Evolutionary conservation across 164 flowering plant genomes (phyloP).

Genomic region (Macadamia tetraphylla): DNA sequence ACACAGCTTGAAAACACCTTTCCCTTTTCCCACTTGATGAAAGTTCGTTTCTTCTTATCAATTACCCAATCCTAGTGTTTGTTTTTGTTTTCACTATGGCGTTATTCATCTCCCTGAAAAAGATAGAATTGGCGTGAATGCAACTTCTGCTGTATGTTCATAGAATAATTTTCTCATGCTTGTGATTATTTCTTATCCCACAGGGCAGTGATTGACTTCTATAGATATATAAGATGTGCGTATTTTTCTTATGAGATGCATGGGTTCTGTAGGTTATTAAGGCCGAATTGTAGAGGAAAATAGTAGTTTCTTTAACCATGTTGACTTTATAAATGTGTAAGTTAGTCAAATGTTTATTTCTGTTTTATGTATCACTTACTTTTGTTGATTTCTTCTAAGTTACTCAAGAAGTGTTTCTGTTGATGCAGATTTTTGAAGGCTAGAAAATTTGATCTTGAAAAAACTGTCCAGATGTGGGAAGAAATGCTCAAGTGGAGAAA

Average conservation of each 20-base stretch:
- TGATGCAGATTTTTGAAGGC: constrained; percentile 70
- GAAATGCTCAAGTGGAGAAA: constrained; percentile 87
- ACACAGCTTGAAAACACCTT: too few species aligned
- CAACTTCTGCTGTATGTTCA: too few species aligned
- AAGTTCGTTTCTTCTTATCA: too few species aligned
- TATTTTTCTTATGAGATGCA: too few species aligned
- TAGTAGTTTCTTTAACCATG: not conserved
- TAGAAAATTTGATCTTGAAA: constrained; percentile 73
- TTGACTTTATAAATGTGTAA: not conserved
- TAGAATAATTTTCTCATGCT: not conserved
- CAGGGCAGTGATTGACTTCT: too few species aligned
- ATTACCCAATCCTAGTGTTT: too few species aligned
- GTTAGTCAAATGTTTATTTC: not conserved
- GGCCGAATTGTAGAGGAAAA: not conserved
- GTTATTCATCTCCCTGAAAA: too few species aligned
- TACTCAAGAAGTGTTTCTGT: not conserved
- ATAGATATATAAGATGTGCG: too few species aligned
- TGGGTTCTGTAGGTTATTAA: not conserved
- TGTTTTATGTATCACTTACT: not conserved
- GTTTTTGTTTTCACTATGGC: too few species aligned
- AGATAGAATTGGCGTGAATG: too few species aligned
- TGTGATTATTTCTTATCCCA: not conserved
- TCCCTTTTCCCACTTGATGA: too few species aligned
- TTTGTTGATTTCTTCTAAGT: not conserved
- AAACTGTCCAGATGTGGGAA: constrained; percentile 68